phyloP scores from a whole-genome alignment of 2,329 filamentous ascomycete genomes.

The Fusarium pilosicola region DNA sequence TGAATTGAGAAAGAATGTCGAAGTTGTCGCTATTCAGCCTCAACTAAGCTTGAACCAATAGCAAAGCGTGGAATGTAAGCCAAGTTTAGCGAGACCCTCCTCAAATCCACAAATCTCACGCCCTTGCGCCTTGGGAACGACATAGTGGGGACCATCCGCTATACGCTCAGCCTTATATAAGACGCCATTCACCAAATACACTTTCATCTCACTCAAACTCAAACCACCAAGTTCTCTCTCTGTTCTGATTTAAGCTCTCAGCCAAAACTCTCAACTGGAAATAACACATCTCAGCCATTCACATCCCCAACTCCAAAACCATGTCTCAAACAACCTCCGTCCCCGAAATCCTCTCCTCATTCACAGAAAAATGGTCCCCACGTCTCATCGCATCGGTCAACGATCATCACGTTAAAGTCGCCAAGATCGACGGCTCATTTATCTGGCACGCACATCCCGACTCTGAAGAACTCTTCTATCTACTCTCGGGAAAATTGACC shows the following conservation, averaged over 20 bases:
- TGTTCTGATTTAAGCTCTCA: too few species aligned
- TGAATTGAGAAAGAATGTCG: neutral
- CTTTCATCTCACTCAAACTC: neutral
- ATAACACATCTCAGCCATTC: too few species aligned
- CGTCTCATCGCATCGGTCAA: slow-evolving; percentile 49
- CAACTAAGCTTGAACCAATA: neutral
- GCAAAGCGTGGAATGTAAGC: neutral
- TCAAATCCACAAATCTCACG: neutral
- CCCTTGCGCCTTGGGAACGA: slow-evolving; percentile 20
- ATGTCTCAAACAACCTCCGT: slow-evolving; percentile 40
- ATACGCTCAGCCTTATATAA: neutral
- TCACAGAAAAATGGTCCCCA: slow-evolving; percentile 46
- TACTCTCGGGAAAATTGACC: slow-evolving; percentile 48
- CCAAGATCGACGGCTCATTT: slow-evolving; percentile 52
- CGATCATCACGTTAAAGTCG: slow-evolving; percentile 54
- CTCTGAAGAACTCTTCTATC: slow-evolving; percentile 55
- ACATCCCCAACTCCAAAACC: neutral
- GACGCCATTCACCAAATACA: neutral
- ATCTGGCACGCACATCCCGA: slow-evolving; percentile 54
- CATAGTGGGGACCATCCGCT: neutral
- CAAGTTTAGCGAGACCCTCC: neutral
- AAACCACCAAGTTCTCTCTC: neutral
- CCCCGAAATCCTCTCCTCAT: slow-evolving; percentile 41
- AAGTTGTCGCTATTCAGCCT: neutral
- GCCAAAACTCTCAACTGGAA: accelerated